Evolutionary conservation across 345 rosid genomes (phyloP).

Genomic region (Syzygium aromaticum): DNA sequence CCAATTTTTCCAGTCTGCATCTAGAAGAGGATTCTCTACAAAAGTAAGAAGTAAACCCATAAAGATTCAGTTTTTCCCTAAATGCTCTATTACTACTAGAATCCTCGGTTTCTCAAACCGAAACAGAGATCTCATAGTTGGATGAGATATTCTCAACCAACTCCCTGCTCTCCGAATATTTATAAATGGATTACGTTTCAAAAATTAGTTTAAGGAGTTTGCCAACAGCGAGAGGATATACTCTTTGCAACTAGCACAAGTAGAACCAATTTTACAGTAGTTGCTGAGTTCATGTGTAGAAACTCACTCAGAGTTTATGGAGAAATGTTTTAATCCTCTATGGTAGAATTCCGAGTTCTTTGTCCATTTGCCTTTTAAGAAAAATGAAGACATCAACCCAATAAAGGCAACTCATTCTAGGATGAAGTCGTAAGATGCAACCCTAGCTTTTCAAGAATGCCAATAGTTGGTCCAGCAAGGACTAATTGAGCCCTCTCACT

Average conservation of each 20-base stretch:
- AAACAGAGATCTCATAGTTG: background rate
- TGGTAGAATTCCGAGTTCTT: background rate
- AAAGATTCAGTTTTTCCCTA: background rate
- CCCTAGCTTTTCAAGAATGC: background rate
- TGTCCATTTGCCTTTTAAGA: background rate
- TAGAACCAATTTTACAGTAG: rapidly evolving
- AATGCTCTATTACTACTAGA: background rate
- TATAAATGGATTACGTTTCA: background rate
- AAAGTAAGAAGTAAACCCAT: background rate
- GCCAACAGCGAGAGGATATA: background rate
- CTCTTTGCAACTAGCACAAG: background rate
- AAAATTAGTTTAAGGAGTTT: background rate
- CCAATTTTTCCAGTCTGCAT: background rate
- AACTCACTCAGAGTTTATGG: background rate
- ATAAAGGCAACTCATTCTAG: background rate
- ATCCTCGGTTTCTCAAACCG: background rate
- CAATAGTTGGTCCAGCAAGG: background rate
- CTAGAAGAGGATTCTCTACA: background rate
- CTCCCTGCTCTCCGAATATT: background rate
- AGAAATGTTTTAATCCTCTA: background rate
- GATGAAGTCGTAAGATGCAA: background rate
- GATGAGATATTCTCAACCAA: background rate
- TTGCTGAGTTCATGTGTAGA: background rate
- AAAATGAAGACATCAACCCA: background rate
- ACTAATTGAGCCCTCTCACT: background rate